Evolutionary conservation across 306 rosid species (phyloP).

Genomic region (Lathyrus aphaca): DNA sequence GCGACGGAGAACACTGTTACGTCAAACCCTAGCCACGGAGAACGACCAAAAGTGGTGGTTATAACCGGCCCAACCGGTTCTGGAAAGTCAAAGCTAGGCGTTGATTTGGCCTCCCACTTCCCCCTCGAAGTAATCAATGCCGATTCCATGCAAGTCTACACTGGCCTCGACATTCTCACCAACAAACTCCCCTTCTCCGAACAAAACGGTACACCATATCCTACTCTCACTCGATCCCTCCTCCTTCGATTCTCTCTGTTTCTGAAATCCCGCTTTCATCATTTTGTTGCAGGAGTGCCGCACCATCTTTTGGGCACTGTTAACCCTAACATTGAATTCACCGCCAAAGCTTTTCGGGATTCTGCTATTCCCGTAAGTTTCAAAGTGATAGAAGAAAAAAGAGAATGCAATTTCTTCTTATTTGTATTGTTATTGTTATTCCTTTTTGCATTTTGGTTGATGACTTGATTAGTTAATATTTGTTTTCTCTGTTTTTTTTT

Average conservation of each 20-base stretch:
- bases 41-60: conserved; percentile 52
- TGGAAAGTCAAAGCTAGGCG: conserved; percentile 80
- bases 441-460: neutral
- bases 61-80: conserved; percentile 90
- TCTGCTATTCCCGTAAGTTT: conserved; percentile 66
- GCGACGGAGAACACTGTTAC: conserved; percentile 33
- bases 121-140: conserved; percentile 86
- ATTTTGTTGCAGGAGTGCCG: conserved; percentile 57
- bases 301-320: conserved; percentile 89
- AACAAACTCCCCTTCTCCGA: conserved; percentile 70
- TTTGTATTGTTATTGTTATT: neutral
- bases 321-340: conserved; percentile 68
- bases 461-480: neutral
- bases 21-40: conserved; percentile 45
- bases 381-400: neutral
- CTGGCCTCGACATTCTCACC: conserved; percentile 85
- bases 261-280: conserved; percentile 14
- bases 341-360: conserved; percentile 82
- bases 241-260: neutral
- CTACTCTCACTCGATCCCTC: neutral
- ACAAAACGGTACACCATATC: conserved; percentile 55
- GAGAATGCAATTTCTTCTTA: neutral
- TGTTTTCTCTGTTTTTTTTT: conserved; percentile 17
- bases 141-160: conserved; percentile 93
- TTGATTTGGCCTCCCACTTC: conserved; percentile 74